phyloP scores from a whole-genome alignment of 1,284 basidiomycete species.

The Ganoderma lucidum region DNA sequence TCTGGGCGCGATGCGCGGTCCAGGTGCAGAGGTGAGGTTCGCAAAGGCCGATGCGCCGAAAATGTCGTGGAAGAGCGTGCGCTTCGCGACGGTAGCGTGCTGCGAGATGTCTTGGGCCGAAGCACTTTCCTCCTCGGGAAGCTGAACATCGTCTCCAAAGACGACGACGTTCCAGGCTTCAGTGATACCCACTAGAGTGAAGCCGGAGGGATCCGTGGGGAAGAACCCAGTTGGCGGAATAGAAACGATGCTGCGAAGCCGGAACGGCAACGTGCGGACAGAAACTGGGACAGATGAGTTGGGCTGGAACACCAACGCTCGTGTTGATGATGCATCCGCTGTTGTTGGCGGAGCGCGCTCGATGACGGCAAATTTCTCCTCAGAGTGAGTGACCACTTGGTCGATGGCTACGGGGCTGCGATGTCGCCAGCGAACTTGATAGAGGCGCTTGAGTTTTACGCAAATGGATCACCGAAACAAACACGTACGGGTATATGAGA shows the following conservation, averaged over 20 bases:
- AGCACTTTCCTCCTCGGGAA: constrained; percentile 50
- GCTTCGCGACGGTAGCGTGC: constrained; percentile 44
- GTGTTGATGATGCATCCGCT: constrained; percentile 45
- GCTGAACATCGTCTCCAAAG: constrained; percentile 63
- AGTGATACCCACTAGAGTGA: constrained; percentile 72
- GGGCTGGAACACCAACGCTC: constrained; percentile 57
- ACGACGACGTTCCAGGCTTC: constrained; percentile 67
- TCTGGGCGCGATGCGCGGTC: constrained; percentile 30
- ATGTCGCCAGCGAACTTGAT: constrained; percentile 67
- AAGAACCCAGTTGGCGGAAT: constrained; percentile 48
- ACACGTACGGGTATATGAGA: constrained; percentile 57
- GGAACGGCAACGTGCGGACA: constrained; percentile 64
- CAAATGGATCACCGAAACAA: constrained; percentile 15
- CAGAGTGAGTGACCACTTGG: constrained; percentile 61
- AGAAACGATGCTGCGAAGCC: constrained; percentile 58
- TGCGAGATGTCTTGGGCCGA: constrained; percentile 53
- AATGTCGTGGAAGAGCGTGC: constrained; percentile 85
- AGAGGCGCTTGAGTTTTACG: not conserved
- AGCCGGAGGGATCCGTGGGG: constrained; percentile 44
- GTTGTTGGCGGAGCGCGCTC: constrained; percentile 43
- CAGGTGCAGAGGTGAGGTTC: constrained; percentile 37
- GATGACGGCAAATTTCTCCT: constrained; percentile 66
- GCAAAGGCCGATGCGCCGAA: constrained; percentile 76
- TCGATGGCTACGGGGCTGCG: constrained; percentile 48
- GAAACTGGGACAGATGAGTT: constrained; percentile 53